These are phyloP conservation scores for Boletus pseudopeckii DNA, from an alignment of 768 basidiomycete species.

Conservation along the genomic window DNA sequence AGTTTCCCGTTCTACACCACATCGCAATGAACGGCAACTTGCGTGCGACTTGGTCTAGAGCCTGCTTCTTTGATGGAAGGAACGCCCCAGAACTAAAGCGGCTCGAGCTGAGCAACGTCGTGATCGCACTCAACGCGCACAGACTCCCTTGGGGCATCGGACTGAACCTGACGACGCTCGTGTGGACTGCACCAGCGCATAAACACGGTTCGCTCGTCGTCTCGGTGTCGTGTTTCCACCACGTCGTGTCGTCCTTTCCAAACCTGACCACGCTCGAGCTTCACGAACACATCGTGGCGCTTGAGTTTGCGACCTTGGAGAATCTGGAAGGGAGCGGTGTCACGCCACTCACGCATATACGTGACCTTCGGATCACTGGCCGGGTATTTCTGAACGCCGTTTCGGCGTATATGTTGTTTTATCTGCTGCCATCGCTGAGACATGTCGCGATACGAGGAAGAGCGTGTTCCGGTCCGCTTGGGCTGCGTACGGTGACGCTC, in stretches of 20 bases:
- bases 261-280: slow-evolving; percentile 19
- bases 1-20: slow-evolving; percentile 10
- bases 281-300: slow-evolving; percentile 8
- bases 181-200: slow-evolving; percentile 16
- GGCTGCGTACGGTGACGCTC: slow-evolving; percentile 5
- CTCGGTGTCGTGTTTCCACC: slow-evolving; percentile 16
- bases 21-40: slow-evolving; percentile 12
- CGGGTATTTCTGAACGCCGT: slow-evolving; percentile 7
- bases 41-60: slow-evolving; percentile 18
- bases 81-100: slow-evolving; percentile 12
- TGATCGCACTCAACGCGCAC: slow-evolving; percentile 5
- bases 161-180: slow-evolving; percentile 20
- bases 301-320: slow-evolving; percentile 6
- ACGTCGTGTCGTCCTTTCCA: slow-evolving; percentile 19
- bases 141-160: slow-evolving; percentile 12
- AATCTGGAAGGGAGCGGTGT: slow-evolving; percentile 2
- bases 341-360: slow-evolving; percentile 9
- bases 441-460: slow-evolving; percentile 12
- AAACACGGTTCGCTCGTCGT: slow-evolving; percentile 10
- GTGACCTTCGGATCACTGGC: slow-evolving; percentile 10
- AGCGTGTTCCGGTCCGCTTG: slow-evolving; percentile 9
- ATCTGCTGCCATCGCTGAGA: slow-evolving; percentile 12
- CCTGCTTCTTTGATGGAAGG: slow-evolving; percentile 18
- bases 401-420: slow-evolving; percentile 16
- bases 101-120: slow-evolving; percentile 19